Evolutionary conservation across 164 flowering plant species (phyloP).

Genomic region (Magnolia kwangsiensis): DNA sequence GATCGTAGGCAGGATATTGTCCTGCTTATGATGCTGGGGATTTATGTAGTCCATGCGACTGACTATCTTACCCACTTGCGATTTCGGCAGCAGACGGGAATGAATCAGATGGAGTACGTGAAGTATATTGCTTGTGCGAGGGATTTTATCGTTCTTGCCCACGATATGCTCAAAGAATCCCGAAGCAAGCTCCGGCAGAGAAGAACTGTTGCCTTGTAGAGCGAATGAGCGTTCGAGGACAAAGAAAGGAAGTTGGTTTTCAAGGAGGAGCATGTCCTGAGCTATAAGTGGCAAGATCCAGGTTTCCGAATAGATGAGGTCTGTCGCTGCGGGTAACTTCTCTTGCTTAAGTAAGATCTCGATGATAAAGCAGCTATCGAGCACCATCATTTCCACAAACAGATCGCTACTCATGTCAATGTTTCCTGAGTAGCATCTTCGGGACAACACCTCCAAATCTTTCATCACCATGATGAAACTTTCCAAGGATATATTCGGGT

Average conservation of each 20-base stretch:
- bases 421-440: not conserved
- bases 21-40: not conserved
- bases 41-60: too few species aligned
- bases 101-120: not conserved
- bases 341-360: not conserved
- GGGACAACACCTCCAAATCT: not conserved
- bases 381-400: constrained; percentile 4
- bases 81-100: not conserved
- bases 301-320: not conserved
- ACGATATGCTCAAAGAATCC: not conserved
- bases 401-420: not conserved
- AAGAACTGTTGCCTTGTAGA: too few species aligned
- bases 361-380: not conserved
- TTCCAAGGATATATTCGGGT: not conserved
- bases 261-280: not conserved
- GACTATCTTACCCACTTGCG: not conserved
- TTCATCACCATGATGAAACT: not conserved
- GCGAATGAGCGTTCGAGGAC: not conserved
- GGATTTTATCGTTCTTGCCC: not conserved
- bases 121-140: too few species aligned
- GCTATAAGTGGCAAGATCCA: not conserved
- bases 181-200: not conserved
- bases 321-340: not conserved
- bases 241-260: constrained; percentile 5
- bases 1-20: not conserved